phyloP scores from a whole-genome alignment of 2,329 filamentous ascomycete genomes.

The Stemphylium lycopersici region DNA sequence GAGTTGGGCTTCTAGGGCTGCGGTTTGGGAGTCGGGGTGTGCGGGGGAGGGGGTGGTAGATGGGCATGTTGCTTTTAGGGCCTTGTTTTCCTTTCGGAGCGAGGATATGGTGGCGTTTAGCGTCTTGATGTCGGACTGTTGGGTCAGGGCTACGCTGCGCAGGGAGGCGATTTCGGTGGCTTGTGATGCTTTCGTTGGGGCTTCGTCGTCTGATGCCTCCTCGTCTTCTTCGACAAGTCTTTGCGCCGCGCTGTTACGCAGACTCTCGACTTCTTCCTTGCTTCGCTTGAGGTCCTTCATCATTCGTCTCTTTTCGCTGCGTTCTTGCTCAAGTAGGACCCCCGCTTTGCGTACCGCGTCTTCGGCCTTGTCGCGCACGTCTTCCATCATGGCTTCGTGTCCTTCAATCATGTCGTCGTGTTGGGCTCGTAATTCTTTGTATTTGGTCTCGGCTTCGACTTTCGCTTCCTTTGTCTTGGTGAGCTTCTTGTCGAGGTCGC shows the following conservation, averaged over 20 bases:
- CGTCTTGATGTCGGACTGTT: slow-evolving; percentile 31
- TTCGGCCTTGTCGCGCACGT: slow-evolving; percentile 43
- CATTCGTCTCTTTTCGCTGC: slow-evolving; percentile 38
- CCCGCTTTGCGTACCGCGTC: slow-evolving; percentile 44
- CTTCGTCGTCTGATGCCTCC: slow-evolving; percentile 17
- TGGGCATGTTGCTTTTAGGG: slow-evolving; percentile 26
- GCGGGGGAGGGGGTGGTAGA: slow-evolving; percentile 1
- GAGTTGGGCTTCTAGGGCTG: slow-evolving; percentile 16
- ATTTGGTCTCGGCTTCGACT: slow-evolving; percentile 29
- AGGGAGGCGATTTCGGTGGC: slow-evolving; percentile 37
- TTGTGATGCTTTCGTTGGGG: slow-evolving; percentile 22
- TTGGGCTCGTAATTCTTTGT: slow-evolving; percentile 35
- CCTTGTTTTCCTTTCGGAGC: slow-evolving; percentile 23
- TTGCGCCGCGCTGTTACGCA: slow-evolving; percentile 22
- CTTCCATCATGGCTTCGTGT: slow-evolving; percentile 33
- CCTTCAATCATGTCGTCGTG: slow-evolving; percentile 36
- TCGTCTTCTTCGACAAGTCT: slow-evolving; percentile 17
- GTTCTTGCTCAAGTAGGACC: slow-evolving; percentile 41
- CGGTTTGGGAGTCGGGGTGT: neutral
- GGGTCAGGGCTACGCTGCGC: slow-evolving; percentile 33
- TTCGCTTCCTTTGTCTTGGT: slow-evolving; percentile 36
- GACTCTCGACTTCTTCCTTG: slow-evolving; percentile 28
- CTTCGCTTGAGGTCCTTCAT: slow-evolving; percentile 34
- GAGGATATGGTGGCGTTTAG: slow-evolving; percentile 30
- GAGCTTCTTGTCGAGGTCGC: slow-evolving; percentile 40